Base-by-base conservation (phyloP, 805 yeast species). In the Saccharomyces kudriavzevii region DNA sequence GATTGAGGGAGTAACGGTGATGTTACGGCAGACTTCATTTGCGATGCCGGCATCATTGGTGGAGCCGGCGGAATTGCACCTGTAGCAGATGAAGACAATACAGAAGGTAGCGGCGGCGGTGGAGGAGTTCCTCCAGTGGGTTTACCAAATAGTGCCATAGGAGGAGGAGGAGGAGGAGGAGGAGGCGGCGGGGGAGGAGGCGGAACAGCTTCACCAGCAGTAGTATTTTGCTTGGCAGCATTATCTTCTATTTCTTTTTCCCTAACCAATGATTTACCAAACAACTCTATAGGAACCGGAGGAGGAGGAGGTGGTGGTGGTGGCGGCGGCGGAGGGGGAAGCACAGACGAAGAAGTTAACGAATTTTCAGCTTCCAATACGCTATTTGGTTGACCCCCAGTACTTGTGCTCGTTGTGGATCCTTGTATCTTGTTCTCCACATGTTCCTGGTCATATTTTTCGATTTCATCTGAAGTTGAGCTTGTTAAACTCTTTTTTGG, bases 11-110 rank as follows among this genome's bases (percentile, higher is more conserved):
- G 60, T n/a, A 69, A 52, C 20, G 73, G 71, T n/a, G 71, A 65
- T 3, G 67, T 60, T 9, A 62, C 54, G 20, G 65, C 57, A 14
- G 47, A 47, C 45, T 55, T 49, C 26, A 51, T 1, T 40, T 53
- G 20, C 43, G 49, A 10, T 8, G 50, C 17, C 4, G 53, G 40
- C 14, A 50, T 49, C 35, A 59, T 49, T 4, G 69, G 70, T 9
- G 72, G 69, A 4, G 70, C 67, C 0, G 72, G 73, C 4, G 74
- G 70, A 9, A 72, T 70, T 6, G 77, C 74, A 2, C 75, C 73
- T 2, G 72, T 68, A 1, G 70, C 65, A 28, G 70, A 49, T 3
- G 60, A 49, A 26, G 60, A 49, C 5, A 59, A 58, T 14, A 70
- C 61, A 20, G 74, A 72, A n/a, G 73, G 68, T 3, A 70, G 69